phyloP scores from a whole-genome alignment of 768 basidiomycete species.

The Candolleomyces aberdarensis region DNA sequence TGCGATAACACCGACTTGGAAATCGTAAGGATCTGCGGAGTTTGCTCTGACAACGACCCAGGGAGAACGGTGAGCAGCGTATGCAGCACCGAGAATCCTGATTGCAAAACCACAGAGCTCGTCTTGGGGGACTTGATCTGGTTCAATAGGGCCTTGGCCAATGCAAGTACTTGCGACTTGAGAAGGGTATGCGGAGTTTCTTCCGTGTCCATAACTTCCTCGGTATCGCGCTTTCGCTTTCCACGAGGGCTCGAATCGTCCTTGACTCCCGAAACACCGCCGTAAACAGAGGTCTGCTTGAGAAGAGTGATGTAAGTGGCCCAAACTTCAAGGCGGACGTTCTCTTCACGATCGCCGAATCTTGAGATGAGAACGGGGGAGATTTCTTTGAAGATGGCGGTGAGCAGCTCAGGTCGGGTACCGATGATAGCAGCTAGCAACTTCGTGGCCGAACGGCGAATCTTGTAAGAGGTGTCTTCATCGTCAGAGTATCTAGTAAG shows the following conservation, averaged over 20 bases:
- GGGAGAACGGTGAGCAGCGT: conserved; percentile 76
- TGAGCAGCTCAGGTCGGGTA: conserved; percentile 86
- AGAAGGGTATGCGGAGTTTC: conserved; percentile 74
- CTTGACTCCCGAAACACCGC: conserved; percentile 53
- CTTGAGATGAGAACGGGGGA: conserved; percentile 88
- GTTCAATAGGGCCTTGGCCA: conserved; percentile 79
- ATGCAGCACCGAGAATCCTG: conserved; percentile 79
- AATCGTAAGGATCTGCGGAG: conserved; percentile 58
- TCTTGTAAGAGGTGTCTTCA: conserved; percentile 97
- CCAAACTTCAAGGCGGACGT: conserved; percentile 91
- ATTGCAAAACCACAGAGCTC: conserved; percentile 71
- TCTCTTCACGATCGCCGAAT: conserved; percentile 93
- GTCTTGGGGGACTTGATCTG: conserved; percentile 86
- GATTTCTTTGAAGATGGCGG: conserved; percentile 75
- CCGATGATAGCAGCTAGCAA: conserved; percentile 80
- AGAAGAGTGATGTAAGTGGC: conserved; percentile 78
- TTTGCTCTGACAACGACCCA: conserved; percentile 74
- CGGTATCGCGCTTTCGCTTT: conserved; percentile 75
- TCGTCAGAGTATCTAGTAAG: conserved; percentile 86
- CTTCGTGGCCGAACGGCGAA: conserved; percentile 91
- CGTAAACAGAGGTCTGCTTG: conserved; percentile 81
- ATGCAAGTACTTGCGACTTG: conserved; percentile 67
- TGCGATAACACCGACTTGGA: conserved; percentile 65
- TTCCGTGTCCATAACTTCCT: conserved; percentile 68
- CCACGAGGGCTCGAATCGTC: conserved; percentile 51